Evolutionary conservation across 371 early-diverging fungal species (phyloP), one percentile per base, ranked within the genome.

Genomic region (Haplosporangium sp.): DNA sequence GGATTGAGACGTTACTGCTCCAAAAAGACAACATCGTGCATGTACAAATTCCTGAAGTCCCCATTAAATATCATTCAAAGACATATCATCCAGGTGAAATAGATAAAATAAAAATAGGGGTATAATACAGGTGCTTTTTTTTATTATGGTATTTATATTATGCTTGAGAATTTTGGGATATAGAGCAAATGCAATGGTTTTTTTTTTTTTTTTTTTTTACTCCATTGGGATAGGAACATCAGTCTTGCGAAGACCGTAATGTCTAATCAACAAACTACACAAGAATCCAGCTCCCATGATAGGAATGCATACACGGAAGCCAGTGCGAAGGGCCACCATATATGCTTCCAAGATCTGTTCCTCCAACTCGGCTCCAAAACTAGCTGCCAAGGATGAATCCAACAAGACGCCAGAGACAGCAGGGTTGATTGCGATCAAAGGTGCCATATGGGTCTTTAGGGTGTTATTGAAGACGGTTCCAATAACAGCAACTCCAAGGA

Each of bases 401-500:
- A 38, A 6, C 20, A 73, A 48, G 3, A 73, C 74, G 0, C 35
- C 9, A 35, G n/a, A 58, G 9, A 75, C 40, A 0, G 4, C 50
- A 3, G 63, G 68, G 61, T 67, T 50, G 13, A 20, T 0, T 2
- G 9, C 45, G 38, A 74, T 74, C 34, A 74, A 27, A 34, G 65
- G 60, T 0, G 56, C 48, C 15, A 88, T 61, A 37, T 74, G 47
- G 34, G 59, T 19, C 48, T 76, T 68, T 27, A 86, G 69, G 5
- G 62, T 52, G 74, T 88, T 88, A 65, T 83, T 85, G 72, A 88
- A 87, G 56, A 89, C 70, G 2, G 88, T 82, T 7, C 86, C 89
- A 20, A 78, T 75, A 15, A 91, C 69, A 39, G 92, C 92, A 65
- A 94, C 85, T 7, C 93, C 93, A 56, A 92, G 72, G 1, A 89